phyloP scores from a whole-genome alignment of 257 asterid genomes.

The Solanum corneliomulleri region DNA sequence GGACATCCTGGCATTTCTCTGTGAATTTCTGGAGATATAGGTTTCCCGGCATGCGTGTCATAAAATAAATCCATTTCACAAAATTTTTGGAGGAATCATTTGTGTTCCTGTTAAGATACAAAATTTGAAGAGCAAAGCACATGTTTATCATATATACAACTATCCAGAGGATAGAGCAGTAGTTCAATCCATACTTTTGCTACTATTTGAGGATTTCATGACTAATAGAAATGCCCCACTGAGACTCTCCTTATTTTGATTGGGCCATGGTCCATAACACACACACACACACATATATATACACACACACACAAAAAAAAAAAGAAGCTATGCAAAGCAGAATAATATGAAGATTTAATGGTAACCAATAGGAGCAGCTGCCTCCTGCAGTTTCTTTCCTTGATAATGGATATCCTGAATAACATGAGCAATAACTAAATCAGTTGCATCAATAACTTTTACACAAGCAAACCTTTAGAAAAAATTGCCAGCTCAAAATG shows the following conservation, averaged over 20 bases:
- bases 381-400: conserved; percentile 69
- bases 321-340: background rate
- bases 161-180: background rate
- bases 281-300: background rate
- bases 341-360: conserved; percentile 17
- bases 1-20: background rate
- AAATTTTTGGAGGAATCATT: background rate
- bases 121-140: background rate
- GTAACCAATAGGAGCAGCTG: conserved; percentile 80
- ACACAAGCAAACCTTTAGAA: background rate
- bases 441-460: background rate
- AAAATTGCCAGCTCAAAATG: background rate
- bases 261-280: background rate
- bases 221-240: background rate
- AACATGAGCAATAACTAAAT: background rate
- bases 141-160: background rate
- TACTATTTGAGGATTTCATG: background rate
- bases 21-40: background rate
- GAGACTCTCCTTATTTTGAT: background rate
- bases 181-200: background rate
- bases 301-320: no score
- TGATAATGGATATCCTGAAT: conserved; percentile 79
- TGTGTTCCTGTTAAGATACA: background rate
- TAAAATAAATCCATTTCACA: background rate
- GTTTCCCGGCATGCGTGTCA: background rate